A percentile compares a stretch with the other conserved stretches of the same genome.
Conservation (phyloP, 139 green algal genomes). For the Ettlia oleoabundans region DNA sequence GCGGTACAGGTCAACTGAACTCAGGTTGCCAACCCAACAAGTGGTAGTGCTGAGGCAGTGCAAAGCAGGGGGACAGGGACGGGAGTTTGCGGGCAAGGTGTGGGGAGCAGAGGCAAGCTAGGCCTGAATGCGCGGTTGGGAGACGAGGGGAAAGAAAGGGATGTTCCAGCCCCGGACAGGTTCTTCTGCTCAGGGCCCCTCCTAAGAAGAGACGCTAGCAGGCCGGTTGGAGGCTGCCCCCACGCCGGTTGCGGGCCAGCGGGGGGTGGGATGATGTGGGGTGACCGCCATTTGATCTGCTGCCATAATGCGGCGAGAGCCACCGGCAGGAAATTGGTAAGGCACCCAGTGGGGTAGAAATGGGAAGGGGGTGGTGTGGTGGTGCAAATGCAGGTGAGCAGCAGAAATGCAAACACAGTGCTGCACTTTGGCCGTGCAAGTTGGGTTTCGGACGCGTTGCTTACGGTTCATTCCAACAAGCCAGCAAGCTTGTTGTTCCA, state of each 20-base stretch:
- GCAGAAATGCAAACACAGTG: background rate
- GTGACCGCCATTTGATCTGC: constrained; percentile 77
- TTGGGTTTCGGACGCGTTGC: too few species aligned
- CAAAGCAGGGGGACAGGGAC: too few species aligned
- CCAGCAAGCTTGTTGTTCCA: too few species aligned
- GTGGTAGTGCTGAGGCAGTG: too few species aligned
- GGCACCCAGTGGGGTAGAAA: constrained; percentile 49
- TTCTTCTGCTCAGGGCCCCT: constrained; percentile 4
- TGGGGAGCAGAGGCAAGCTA: background rate
- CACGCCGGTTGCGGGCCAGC: background rate
- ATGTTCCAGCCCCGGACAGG: constrained; percentile 15
- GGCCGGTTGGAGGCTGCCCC: constrained; percentile 7
- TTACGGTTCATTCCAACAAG: too few species aligned
- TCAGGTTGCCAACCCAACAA: too few species aligned
- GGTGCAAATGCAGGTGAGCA: background rate
- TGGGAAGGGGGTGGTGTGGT: background rate
- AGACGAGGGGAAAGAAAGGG: background rate
- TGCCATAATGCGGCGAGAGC: constrained; percentile 50
- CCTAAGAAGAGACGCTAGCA: background rate
- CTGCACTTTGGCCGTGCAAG: too few species aligned
- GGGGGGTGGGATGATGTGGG: constrained; percentile 45
- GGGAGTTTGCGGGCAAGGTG: background rate
- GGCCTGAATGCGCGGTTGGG: background rate
- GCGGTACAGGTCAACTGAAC: background rate
- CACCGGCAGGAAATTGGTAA: constrained; percentile 79